These are phyloP conservation scores for Phtheirospermum japonicum DNA, from an alignment of 257 asterid species.

Conservation along the genomic window DNA sequence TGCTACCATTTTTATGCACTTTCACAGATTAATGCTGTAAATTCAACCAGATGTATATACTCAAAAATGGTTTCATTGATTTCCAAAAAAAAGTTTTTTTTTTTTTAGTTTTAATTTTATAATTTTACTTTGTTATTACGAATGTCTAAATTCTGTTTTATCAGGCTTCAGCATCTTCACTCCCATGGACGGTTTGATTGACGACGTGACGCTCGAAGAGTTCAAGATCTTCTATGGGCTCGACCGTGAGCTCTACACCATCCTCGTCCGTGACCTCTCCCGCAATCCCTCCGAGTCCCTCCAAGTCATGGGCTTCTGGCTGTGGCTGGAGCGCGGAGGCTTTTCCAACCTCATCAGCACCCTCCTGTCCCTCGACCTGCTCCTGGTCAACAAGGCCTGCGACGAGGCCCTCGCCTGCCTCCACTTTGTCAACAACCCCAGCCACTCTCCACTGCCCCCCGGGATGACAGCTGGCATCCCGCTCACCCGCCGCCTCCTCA, in stretches of 20 bases:
- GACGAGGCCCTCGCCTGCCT: slow-evolving; percentile 60
- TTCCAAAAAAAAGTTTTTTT: neutral
- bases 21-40: slow-evolving; percentile 14
- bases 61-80: neutral
- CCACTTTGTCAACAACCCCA: slow-evolving; percentile 29
- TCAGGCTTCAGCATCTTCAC: slow-evolving; percentile 33
- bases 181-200: slow-evolving; percentile 30
- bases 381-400: slow-evolving; percentile 37
- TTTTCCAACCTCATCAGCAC: slow-evolving; percentile 28
- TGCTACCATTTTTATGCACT: slow-evolving; percentile 1
- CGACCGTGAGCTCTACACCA: slow-evolving; percentile 43
- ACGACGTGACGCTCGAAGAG: slow-evolving; percentile 31
- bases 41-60: neutral
- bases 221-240: slow-evolving; percentile 38
- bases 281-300: slow-evolving; percentile 52
- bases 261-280: slow-evolving; percentile 45
- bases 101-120: neutral
- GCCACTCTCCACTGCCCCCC: neutral
- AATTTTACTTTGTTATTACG: neutral
- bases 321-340: slow-evolving; percentile 52
- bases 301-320: slow-evolving; percentile 53
- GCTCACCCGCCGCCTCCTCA: slow-evolving; percentile 34
- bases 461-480: slow-evolving; percentile 34
- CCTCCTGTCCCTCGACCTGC: slow-evolving; percentile 34
- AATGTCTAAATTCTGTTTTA: slow-evolving; percentile 20